A percentile compares a stretch with the other conserved stretches of the same genome.
Conservation (phyloP, 2,329 filamentous ascomycete genomes). For the Penicillium rolfsii region DNA sequence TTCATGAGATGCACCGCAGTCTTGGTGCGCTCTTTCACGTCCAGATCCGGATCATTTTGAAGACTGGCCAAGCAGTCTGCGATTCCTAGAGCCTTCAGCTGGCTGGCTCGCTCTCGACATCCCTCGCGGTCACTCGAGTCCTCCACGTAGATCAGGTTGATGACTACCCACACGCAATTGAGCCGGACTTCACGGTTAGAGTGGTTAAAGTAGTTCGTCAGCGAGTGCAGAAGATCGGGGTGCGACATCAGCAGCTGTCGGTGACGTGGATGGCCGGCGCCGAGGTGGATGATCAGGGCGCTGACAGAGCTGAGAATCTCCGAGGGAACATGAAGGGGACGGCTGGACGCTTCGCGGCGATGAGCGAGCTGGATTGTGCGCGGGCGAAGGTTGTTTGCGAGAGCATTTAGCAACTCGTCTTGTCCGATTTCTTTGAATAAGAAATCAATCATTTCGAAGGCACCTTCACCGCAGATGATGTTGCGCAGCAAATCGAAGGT, state of each 20-base stretch:
- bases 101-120: conserved; percentile 67
- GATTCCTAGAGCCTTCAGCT: conserved; percentile 73
- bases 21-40: conserved; percentile 83
- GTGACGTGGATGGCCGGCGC: conserved; percentile 77
- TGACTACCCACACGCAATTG: conserved; percentile 79
- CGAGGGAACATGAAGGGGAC: conserved; percentile 40
- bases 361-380: conserved; percentile 39
- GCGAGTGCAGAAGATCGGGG: conserved; percentile 70
- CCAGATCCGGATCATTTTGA: conserved; percentile 72
- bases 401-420: conserved; percentile 76
- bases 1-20: conserved; percentile 74
- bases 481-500: conserved; percentile 88
- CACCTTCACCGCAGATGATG: conserved; percentile 70
- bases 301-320: conserved; percentile 78
- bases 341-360: conserved; percentile 36
- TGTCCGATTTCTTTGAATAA: conserved; percentile 76
- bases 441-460: conserved; percentile 77
- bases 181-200: conserved; percentile 73
- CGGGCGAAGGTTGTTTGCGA: conserved; percentile 75
- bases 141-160: conserved; percentile 84
- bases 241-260: conserved; percentile 77
- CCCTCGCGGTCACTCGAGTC: conserved; percentile 68
- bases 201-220: conserved; percentile 74
- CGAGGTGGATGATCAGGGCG: conserved; percentile 84
- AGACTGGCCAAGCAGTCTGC: conserved; percentile 66